A percentile compares a stretch with the other conserved stretches of the same genome.
Evolutionary conservation across 2,329 filamentous ascomycete genomes (phyloP).

Genomic region (Fusarium mundagurra): DNA sequence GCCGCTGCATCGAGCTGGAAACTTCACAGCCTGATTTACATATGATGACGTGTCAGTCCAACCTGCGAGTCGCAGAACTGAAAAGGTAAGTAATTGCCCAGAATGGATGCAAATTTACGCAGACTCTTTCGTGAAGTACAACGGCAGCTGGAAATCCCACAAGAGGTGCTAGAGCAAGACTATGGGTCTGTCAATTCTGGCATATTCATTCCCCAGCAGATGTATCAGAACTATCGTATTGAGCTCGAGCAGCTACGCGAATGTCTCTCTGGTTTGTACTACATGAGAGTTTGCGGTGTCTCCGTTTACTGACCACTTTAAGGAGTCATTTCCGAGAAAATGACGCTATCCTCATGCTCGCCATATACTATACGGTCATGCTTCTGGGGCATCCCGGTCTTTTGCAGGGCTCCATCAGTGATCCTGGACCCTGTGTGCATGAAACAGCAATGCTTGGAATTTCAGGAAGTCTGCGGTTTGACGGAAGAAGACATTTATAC

Average conservation of each 20-base stretch:
- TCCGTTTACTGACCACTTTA: accelerated
- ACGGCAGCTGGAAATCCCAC: neutral
- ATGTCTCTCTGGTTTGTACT: accelerated
- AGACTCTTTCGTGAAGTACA: accelerated
- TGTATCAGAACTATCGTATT: accelerated
- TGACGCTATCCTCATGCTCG: neutral
- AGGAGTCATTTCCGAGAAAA: accelerated
- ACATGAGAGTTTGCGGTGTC: accelerated
- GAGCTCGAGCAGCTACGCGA: accelerated
- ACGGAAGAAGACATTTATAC: neutral
- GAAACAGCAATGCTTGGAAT: neutral
- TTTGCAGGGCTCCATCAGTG: accelerated
- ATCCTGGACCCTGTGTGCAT: neutral
- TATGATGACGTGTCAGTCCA: neutral
- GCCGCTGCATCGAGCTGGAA: neutral
- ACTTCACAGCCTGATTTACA: neutral
- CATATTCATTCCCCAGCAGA: accelerated
- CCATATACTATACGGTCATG: neutral
- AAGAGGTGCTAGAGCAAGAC: accelerated
- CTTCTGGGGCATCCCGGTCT: neutral
- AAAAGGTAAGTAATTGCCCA: accelerated
- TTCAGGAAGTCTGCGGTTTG: neutral
- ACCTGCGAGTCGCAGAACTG: accelerated
- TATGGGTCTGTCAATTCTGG: accelerated
- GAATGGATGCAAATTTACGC: neutral